These are phyloP conservation scores for Xylaria palmicola DNA, from an alignment of 495 filamentous ascomycete species.

Conservation along the genomic window DNA sequence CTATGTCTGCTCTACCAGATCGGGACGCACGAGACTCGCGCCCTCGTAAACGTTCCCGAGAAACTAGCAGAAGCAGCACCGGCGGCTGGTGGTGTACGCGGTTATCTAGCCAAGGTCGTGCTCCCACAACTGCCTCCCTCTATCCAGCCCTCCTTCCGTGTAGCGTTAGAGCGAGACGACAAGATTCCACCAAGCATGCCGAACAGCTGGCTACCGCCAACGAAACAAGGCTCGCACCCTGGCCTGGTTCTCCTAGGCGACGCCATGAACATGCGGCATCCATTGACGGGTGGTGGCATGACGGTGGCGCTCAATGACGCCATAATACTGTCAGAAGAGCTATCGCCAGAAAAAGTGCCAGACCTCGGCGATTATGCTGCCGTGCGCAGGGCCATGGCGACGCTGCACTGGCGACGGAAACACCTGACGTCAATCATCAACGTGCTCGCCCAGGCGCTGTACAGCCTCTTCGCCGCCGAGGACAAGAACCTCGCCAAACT, in stretches of 20 bases:
- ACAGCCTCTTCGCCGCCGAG: constrained; percentile 85
- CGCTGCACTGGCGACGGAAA: constrained; percentile 89
- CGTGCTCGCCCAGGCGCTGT: constrained; percentile 90
- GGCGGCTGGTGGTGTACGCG: constrained; percentile 75
- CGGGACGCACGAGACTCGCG: constrained; percentile 88
- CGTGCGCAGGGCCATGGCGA: constrained; percentile 66
- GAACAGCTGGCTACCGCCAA: constrained; percentile 84
- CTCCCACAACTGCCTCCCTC: constrained; percentile 72
- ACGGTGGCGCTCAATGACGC: constrained; percentile 92
- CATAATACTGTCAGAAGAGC: constrained; percentile 66
- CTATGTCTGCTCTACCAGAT: constrained; percentile 97
- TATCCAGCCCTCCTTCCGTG: constrained; percentile 70
- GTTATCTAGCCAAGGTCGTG: constrained; percentile 72
- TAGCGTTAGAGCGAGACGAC: constrained; percentile 71
- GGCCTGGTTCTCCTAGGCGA: constrained; percentile 85
- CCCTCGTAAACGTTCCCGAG: constrained; percentile 86
- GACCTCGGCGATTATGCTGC: constrained; percentile 62
- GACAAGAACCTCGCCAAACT: constrained; percentile 74
- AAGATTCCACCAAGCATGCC: constrained; percentile 79
- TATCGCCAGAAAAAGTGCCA: constrained; percentile 65
- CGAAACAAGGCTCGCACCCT: constrained; percentile 61
- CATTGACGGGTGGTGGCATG: constrained; percentile 92
- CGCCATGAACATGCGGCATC: constrained; percentile 96
- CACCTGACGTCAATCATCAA: constrained; percentile 82
- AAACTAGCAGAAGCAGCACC: constrained; percentile 68